These are phyloP conservation scores for Brettanomyces custersianus DNA, from an alignment of 805 yeast species.

Conservation along the genomic window DNA sequence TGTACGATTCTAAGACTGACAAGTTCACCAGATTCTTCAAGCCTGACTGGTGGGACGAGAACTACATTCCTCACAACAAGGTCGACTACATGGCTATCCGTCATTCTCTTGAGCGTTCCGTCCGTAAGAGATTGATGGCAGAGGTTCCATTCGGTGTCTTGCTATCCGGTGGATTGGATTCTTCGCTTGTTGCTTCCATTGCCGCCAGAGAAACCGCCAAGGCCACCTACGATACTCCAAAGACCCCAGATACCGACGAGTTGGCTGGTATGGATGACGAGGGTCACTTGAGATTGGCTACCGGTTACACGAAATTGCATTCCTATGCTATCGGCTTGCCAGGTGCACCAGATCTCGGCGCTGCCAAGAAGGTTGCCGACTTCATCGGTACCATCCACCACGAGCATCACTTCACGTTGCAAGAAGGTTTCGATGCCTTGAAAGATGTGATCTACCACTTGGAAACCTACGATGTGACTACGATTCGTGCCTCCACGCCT, in stretches of 20 bases:
- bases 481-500: slow-evolving; percentile 98
- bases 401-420: slow-evolving; percentile 93
- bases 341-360: slow-evolving; percentile 94
- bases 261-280: slow-evolving; percentile 88
- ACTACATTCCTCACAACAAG: slow-evolving; percentile 62
- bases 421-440: slow-evolving; percentile 94
- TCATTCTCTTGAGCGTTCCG: slow-evolving; percentile 83
- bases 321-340: slow-evolving; percentile 97
- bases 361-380: slow-evolving; percentile 95
- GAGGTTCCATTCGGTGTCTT: slow-evolving; percentile 99
- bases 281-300: slow-evolving; percentile 69
- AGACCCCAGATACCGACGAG: slow-evolving; percentile 45
- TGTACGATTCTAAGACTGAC: slow-evolving; percentile 87
- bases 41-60: slow-evolving; percentile 92
- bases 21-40: slow-evolving; percentile 77
- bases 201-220: slow-evolving; percentile 92
- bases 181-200: slow-evolving; percentile 91
- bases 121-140: slow-evolving; percentile 98
- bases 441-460: slow-evolving; percentile 90
- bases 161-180: slow-evolving; percentile 95
- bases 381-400: slow-evolving; percentile 95
- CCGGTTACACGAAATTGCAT: slow-evolving; percentile 71
- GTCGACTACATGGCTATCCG: slow-evolving; percentile 69
- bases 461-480: slow-evolving; percentile 97
- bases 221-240: slow-evolving; percentile 37